Conservation (phyloP, 306 rosid genomes). For the Cucurbita argyrosperma region DNA sequence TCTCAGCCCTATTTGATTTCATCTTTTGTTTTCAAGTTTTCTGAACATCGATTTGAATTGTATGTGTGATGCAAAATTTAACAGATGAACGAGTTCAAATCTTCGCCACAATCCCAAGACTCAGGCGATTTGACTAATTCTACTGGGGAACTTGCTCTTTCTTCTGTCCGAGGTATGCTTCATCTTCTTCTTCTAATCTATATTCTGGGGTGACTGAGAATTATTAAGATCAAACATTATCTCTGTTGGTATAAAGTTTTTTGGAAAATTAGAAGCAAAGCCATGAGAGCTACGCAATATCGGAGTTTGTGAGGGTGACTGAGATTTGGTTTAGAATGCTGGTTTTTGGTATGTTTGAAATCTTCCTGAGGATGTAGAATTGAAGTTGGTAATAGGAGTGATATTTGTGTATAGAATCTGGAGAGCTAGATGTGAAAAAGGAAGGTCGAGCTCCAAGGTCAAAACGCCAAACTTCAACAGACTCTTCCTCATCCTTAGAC, state of each 20-base stretch:
- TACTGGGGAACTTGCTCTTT: constrained; percentile 1
- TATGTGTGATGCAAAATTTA: constrained; percentile 6
- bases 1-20: not conserved
- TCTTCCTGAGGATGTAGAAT: no score
- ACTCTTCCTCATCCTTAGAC: constrained; percentile 2
- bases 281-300: no score
- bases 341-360: no score
- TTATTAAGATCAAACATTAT: no score
- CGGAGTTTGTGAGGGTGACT: no score
- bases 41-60: not conserved
- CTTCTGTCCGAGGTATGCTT: not conserved
- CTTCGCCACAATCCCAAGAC: constrained; percentile 21
- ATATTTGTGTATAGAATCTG: not conserved
- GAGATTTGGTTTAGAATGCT: no score
- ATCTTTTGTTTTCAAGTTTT: not conserved
- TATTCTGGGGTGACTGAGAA: no score
- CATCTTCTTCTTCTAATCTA: no score
- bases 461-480: constrained; percentile 13
- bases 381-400: not conserved
- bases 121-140: constrained; percentile 13
- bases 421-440: constrained; percentile 6
- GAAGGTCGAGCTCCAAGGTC: constrained; percentile 17
- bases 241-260: no score
- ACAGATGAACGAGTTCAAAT: constrained; percentile 61
- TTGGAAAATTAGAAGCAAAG: no score